Evolutionary conservation across 305 asterid genomes (phyloP).

Genomic region (Fraxinus angustifolia): DNA sequence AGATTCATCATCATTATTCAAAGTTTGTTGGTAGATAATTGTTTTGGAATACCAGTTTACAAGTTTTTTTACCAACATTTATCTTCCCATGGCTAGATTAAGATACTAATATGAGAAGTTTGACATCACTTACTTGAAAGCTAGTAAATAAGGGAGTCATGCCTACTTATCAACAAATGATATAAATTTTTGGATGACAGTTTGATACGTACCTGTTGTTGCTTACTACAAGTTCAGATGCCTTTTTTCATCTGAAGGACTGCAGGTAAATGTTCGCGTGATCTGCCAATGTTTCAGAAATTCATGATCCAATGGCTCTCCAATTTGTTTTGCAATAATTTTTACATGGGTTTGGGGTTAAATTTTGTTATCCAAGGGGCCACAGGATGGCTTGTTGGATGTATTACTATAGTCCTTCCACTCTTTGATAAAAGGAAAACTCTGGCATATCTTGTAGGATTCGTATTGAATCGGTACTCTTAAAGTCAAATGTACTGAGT

Average conservation of each 20-base stretch:
- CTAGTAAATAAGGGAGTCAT: neutral
- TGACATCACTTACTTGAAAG: neutral
- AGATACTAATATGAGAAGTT: neutral
- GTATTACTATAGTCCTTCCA: conserved; percentile 3
- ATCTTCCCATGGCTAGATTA: neutral
- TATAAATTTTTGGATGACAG: conserved; percentile 43
- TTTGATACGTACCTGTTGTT: conserved; percentile 75
- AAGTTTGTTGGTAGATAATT: neutral
- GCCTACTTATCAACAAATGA: conserved; percentile 18
- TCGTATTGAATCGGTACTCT: conserved; percentile 72
- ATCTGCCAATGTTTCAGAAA: conserved; percentile 13
- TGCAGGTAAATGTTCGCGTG: conserved; percentile 63
- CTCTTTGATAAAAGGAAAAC: conserved; percentile 23
- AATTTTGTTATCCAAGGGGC: neutral
- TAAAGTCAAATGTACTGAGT: conserved; percentile 76
- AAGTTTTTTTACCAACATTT: neutral
- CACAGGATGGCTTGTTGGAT: conserved; percentile 14
- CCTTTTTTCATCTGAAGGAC: conserved; percentile 85
- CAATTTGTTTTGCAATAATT: conserved; percentile 5
- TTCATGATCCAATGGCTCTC: conserved; percentile 14
- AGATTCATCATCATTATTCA: neutral
- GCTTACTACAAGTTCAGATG: conserved; percentile 87
- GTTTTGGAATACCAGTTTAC: neutral
- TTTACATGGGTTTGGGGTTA: neutral
- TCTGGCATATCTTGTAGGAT: conserved; percentile 51